Conservation (phyloP, 495 filamentous ascomycete genomes). For the Margaritispora aquatica region DNA sequence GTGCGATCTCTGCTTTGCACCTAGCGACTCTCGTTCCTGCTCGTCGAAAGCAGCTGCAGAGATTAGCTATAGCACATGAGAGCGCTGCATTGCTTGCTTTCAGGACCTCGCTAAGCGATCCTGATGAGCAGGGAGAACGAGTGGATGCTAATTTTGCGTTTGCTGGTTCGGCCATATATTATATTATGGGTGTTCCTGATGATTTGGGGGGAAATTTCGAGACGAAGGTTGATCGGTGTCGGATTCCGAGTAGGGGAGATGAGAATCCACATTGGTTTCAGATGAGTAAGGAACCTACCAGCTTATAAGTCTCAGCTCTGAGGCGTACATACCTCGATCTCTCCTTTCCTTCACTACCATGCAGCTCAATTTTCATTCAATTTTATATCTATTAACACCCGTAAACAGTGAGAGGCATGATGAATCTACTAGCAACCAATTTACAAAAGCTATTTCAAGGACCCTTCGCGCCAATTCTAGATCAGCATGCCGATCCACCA, state of each 20-base stretch:
- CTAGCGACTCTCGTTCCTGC: conserved; percentile 29
- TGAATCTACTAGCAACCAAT: neutral
- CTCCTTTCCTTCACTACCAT: too few species aligned
- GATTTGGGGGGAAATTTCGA: neutral
- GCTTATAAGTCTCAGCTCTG: too few species aligned
- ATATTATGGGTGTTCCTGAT: conserved; percentile 17
- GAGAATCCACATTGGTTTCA: conserved; percentile 12
- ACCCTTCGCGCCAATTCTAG: conserved; percentile 2
- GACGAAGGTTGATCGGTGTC: conserved; percentile 6
- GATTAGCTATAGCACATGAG: conserved; percentile 1
- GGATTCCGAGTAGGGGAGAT: conserved; percentile 1
- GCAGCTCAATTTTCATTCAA: too few species aligned
- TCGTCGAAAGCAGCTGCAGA: conserved; percentile 4
- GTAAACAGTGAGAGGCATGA: conserved; percentile 8
- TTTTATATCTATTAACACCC: too few species aligned
- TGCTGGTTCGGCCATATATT: conserved; percentile 22
- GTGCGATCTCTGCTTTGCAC: conserved; percentile 36
- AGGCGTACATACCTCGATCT: too few species aligned
- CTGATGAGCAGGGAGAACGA: neutral
- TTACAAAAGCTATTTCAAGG: conserved; percentile 2
- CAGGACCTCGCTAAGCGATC: neutral
- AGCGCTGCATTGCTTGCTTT: conserved; percentile 5
- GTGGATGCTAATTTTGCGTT: conserved; percentile 9
- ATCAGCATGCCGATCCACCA: neutral
- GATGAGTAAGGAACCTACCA: neutral